These are phyloP conservation scores for Calonectria montana DNA, from an alignment of 2,329 filamentous ascomycete genomes.

Conservation along the genomic window DNA sequence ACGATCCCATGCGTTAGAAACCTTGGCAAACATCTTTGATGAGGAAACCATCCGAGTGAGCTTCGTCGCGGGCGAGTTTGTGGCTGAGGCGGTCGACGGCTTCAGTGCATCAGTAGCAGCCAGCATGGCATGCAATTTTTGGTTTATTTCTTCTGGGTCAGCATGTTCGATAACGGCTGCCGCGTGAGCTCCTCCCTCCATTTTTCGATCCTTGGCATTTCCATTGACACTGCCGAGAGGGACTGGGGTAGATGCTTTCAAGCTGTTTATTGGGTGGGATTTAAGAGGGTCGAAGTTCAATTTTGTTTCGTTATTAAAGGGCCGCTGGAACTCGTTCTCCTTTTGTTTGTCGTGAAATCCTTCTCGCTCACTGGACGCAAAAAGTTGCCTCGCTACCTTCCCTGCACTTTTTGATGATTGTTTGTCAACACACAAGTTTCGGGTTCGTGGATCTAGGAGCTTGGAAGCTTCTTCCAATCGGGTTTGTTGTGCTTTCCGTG, in stretches of 20 bases:
- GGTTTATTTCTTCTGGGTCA: conserved; percentile 43
- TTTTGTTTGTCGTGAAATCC: conserved; percentile 27
- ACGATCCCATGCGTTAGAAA: conserved; percentile 49
- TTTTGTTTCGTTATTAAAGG: conserved; percentile 24
- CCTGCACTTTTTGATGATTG: conserved; percentile 17
- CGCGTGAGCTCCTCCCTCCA: not conserved
- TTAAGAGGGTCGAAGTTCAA: conserved; percentile 34
- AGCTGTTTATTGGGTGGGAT: conserved; percentile 27
- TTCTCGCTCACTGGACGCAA: conserved; percentile 22
- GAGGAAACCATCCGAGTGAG: conserved; percentile 44
- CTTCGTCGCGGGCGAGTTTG: conserved; percentile 33
- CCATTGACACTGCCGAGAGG: conserved; percentile 26
- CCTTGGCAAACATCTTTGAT: conserved; percentile 47
- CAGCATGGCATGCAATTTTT: conserved; percentile 52
- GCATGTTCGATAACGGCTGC: not conserved
- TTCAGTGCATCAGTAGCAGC: conserved; percentile 50
- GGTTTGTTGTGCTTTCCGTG: conserved; percentile 20
- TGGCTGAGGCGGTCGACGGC: conserved; percentile 33
- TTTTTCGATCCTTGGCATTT: conserved; percentile 22
- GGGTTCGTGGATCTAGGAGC: not conserved
- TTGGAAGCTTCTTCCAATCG: conserved; percentile 16
- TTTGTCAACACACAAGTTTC: conserved; percentile 25
- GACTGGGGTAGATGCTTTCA: conserved; percentile 20
- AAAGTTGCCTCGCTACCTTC: conserved; percentile 26
- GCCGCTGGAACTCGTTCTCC: conserved; percentile 27